A percentile compares a stretch with the other conserved stretches of the same genome.
These are phyloP conservation scores for Amanita pseudoporphyria DNA, from an alignment of 768 basidiomycete genomes.

Conservation along the genomic window DNA sequence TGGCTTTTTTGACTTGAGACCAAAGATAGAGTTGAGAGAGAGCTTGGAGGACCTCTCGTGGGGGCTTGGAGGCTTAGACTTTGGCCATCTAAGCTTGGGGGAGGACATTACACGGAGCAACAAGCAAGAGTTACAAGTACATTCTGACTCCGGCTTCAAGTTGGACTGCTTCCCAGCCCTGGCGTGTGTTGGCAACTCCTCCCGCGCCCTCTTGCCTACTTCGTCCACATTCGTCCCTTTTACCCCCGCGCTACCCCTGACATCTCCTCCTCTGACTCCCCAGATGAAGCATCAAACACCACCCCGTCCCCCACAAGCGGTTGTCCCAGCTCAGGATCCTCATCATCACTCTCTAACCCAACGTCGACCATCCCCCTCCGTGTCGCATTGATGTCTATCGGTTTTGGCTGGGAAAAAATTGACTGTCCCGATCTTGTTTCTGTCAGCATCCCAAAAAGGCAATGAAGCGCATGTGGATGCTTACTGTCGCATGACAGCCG, in stretches of 20 bases:
- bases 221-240: slow-evolving; percentile 70
- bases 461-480: slow-evolving; percentile 21
- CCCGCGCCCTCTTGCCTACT: slow-evolving; percentile 13
- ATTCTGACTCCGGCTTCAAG: not conserved
- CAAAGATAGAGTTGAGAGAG: slow-evolving; percentile 47
- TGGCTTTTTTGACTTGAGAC: slow-evolving; percentile 54
- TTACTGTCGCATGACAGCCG: slow-evolving; percentile 89
- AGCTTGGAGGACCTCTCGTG: slow-evolving; percentile 12
- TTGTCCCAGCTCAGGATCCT: slow-evolving; percentile 48
- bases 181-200: too few relatives aligned
- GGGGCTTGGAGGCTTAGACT: slow-evolving; percentile 20
- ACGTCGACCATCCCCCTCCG: slow-evolving; percentile 61
- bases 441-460: slow-evolving; percentile 9
- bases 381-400: slow-evolving; percentile 71
- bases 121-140: slow-evolving; percentile 1
- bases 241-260: slow-evolving; percentile 40
- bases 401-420: slow-evolving; percentile 79
- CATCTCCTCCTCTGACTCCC: slow-evolving; percentile 20
- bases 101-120: slow-evolving; percentile 29
- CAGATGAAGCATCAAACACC: slow-evolving; percentile 62
- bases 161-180: not conserved
- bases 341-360: slow-evolving; percentile 59
- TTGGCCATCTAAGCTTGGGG: slow-evolving; percentile 37
- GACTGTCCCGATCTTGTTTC: slow-evolving; percentile 72
- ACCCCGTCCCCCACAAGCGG: slow-evolving; percentile 53